These are phyloP conservation scores for Hyaloscypha variabilis DNA, from an alignment of 495 filamentous ascomycete genomes.

Conservation along the genomic window DNA sequence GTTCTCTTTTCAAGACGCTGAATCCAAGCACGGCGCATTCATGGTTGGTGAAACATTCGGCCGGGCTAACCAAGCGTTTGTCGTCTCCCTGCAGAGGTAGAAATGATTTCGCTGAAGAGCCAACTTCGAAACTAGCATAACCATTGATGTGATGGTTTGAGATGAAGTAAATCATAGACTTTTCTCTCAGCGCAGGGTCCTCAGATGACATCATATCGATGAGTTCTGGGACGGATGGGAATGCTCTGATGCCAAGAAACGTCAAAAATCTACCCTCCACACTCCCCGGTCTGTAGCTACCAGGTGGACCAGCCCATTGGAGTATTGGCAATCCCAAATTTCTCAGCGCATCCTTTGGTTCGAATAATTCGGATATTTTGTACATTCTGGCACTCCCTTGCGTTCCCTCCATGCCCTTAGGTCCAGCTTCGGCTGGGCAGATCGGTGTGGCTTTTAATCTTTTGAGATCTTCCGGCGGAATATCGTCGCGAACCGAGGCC, in stretches of 20 bases:
- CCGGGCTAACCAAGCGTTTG: conserved; percentile 65
- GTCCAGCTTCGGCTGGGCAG: conserved; percentile 74
- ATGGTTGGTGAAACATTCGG: conserved; percentile 81
- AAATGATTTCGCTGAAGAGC: conserved; percentile 61
- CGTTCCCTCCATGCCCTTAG: conserved; percentile 44
- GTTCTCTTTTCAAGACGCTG: conserved; percentile 68
- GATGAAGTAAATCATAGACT: conserved; percentile 82
- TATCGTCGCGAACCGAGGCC: conserved; percentile 85
- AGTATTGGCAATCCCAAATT: conserved; percentile 74
- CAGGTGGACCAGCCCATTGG: conserved; percentile 73
- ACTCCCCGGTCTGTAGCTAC: conserved; percentile 60
- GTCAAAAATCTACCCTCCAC: conserved; percentile 73
- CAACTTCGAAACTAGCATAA: conserved; percentile 65
- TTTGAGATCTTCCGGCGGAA: conserved; percentile 80
- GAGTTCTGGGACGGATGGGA: conserved; percentile 69
- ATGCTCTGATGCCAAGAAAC: conserved; percentile 68
- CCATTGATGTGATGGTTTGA: conserved; percentile 74
- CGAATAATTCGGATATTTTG: conserved; percentile 82
- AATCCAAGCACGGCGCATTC: conserved; percentile 77
- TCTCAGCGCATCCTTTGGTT: conserved; percentile 73
- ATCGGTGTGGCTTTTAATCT: conserved; percentile 76
- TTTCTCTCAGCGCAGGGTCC: conserved; percentile 58
- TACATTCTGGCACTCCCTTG: conserved; percentile 53
- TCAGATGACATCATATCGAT: conserved; percentile 74
- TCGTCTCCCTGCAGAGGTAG: conserved; percentile 71